Base-by-base conservation (phyloP, 805 yeast species). In the Nakazawaea peltata region DNA sequence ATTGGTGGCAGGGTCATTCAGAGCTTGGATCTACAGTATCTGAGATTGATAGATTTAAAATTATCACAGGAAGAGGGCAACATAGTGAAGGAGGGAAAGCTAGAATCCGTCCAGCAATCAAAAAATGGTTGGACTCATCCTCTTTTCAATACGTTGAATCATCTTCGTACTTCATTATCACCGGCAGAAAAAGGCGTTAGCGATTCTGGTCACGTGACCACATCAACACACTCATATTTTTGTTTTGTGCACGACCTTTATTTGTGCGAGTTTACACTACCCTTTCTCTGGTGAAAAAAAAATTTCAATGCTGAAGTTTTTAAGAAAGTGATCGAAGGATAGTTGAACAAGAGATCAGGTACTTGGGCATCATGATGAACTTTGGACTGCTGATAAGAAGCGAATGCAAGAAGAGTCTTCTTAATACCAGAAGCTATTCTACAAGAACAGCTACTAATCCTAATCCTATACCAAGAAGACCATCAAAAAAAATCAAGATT, bases 11-110 rank as follows among this genome's bases (percentile, higher is more conserved):
- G 31, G n/a, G n/a, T n/a, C n/a, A n/a, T n/a, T 5, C 14, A 5
- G 90, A 82, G 49, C 26, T 65, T 14, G 43, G 45, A 2, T 50
- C 54, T 16, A 49, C 88, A 34, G 67, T 59, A 36, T 44, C 55
- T 2, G 36, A 49, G 4, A 56, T 61, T 16, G 21, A 29, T n/a
- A 25, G 11, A 5, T 46, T 80, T 6, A 49, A 41, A 1, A 55
- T 81, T 0, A 55, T 81, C 10, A 79, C 90, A 0, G 90, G 92
- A 0, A 55, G 84, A 43, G 92, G 92, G 0, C 46, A 77, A 5
- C 92, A 82, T 51, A 77, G 84, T 30, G 60, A 50, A 1, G 73
- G 70, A 4, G 84, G 86, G 0, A 48, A 58, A 2, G 62, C 81
- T 1, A 67, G 59, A 40, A 63, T 81, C 13, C 63, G 64, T 39